Percentiles rank a stretch among this genome's conserved stretches.
Conservation (phyloP, 129 eudicot species). For the Centrapalus pauciflorus region DNA sequence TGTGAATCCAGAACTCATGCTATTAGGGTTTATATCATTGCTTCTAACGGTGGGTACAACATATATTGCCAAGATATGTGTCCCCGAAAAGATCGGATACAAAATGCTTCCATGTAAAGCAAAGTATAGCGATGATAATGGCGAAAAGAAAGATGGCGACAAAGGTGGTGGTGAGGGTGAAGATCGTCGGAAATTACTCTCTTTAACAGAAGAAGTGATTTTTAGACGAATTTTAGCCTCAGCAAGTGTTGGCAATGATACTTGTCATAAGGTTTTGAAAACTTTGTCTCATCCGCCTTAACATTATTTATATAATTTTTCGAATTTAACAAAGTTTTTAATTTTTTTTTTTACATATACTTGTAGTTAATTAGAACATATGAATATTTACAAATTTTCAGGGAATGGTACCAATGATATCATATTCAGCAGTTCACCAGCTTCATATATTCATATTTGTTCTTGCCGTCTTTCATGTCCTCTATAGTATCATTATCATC, state of each 20-base stretch:
- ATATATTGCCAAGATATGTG: constrained; percentile 54
- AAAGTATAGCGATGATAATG: background rate
- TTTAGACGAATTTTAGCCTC: constrained; percentile 48
- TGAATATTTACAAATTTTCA: background rate
- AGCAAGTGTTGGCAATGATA: background rate
- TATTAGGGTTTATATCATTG: constrained; percentile 64
- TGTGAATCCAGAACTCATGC: constrained; percentile 57
- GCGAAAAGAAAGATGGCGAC: background rate
- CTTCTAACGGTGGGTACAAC: constrained; percentile 54
- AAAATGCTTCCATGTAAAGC: constrained; percentile 57
- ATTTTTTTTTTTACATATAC: background rate
- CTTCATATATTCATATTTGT: constrained; percentile 75
- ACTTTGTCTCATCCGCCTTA: background rate
- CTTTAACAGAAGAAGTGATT: constrained; percentile 37
- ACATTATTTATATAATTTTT: background rate
- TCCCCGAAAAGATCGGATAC: constrained; percentile 41
- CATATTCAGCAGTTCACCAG: constrained; percentile 61
- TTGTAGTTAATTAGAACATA: background rate
- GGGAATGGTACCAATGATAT: constrained; percentile 63
- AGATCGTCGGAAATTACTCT: constrained; percentile 39
- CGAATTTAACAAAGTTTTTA: background rate
- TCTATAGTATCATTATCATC: constrained; percentile 59
- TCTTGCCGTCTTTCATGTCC: constrained; percentile 67
- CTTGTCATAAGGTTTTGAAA: constrained; percentile 13
- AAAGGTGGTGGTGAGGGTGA: background rate